Percentiles rank a stretch among this genome's conserved stretches.
These are phyloP conservation scores for Coffea eugenioides DNA, from an alignment of 257 asterid genomes.

Conservation along the genomic window DNA sequence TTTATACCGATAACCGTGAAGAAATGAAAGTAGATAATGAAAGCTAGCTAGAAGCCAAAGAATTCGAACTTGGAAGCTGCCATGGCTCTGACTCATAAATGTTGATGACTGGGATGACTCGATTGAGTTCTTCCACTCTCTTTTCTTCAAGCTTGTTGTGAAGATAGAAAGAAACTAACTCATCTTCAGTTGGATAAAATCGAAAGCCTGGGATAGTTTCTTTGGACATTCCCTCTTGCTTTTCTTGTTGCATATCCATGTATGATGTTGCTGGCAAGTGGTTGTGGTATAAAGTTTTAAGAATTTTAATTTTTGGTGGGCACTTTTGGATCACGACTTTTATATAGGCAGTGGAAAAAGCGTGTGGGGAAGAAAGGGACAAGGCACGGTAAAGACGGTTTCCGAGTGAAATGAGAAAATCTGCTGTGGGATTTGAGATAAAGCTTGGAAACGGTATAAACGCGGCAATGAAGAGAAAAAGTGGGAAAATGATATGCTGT, in stretches of 20 bases:
- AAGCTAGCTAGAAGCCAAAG: background rate
- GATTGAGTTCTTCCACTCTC: slow-evolving; percentile 25
- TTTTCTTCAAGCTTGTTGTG: slow-evolving; percentile 44
- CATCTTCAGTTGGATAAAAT: slow-evolving; percentile 86
- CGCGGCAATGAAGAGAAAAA: slow-evolving; percentile 15
- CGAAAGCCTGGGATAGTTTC: slow-evolving; percentile 54
- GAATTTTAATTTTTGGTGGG: background rate
- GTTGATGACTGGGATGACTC: slow-evolving; percentile 58
- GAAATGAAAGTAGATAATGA: background rate
- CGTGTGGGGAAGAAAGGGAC: slow-evolving; percentile 9
- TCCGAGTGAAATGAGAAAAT: slow-evolving; percentile 55
- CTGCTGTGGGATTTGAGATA: background rate
- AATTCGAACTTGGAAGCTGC: slow-evolving; percentile 59
- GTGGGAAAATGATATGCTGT: background rate
- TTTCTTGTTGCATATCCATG: background rate
- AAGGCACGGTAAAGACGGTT: background rate
- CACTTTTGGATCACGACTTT: background rate
- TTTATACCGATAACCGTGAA: background rate
- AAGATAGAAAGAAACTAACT: slow-evolving; percentile 64
- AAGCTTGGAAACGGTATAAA: slow-evolving; percentile 12
- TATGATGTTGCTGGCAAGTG: background rate
- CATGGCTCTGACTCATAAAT: slow-evolving; percentile 63
- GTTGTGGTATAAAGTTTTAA: background rate
- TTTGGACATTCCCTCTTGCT: background rate
- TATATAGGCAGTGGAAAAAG: slow-evolving; percentile 1